phyloP scores from a whole-genome alignment of 805 yeast species.

The Nakazawaea laoshanensis region DNA sequence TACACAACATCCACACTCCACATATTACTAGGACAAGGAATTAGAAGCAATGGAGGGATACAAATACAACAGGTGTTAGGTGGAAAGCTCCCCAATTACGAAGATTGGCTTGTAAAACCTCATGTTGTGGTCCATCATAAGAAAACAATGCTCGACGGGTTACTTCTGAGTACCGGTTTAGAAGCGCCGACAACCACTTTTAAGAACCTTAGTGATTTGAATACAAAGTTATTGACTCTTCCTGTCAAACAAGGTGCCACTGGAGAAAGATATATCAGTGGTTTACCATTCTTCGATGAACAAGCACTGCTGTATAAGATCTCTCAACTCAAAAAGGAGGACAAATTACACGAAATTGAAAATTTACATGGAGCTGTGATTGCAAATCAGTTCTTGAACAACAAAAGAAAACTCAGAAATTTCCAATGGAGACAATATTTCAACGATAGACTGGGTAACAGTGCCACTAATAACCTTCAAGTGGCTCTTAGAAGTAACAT shows the following conservation, averaged over 20 bases:
- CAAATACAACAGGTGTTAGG: slow-evolving; percentile 20
- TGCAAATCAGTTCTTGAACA: slow-evolving; percentile 33
- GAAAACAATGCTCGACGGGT: slow-evolving; percentile 12
- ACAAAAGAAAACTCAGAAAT: slow-evolving; percentile 30
- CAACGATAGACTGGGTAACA: slow-evolving; percentile 31
- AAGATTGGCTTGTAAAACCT: slow-evolving; percentile 19
- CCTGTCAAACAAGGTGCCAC: slow-evolving; percentile 17
- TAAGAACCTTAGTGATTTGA: slow-evolving; percentile 19
- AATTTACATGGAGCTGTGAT: slow-evolving; percentile 40
- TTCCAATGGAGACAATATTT: slow-evolving; percentile 43
- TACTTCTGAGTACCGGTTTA: slow-evolving; percentile 10
- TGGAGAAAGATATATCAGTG: slow-evolving; percentile 22
- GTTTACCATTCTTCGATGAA: slow-evolving; percentile 34
- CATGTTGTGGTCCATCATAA: slow-evolving; percentile 9
- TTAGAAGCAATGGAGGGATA: slow-evolving; percentile 22
- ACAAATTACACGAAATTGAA: slow-evolving; percentile 36
- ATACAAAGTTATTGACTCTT: slow-evolving; percentile 14
- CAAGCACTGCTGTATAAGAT: slow-evolving; percentile 15
- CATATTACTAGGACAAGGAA: slow-evolving; percentile 23
- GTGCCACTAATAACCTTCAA: slow-evolving; percentile 6
- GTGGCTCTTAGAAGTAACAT: slow-evolving; percentile 21
- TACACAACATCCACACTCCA: slow-evolving; percentile 3
- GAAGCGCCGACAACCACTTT: slow-evolving; percentile 10
- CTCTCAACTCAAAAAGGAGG: slow-evolving; percentile 16
- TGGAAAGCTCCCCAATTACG: slow-evolving; percentile 23